These are phyloP conservation scores for Physcomitrium patens DNA, from an alignment of 225 moss, liverwort and hornwort genomes.

Conservation along the genomic window DNA sequence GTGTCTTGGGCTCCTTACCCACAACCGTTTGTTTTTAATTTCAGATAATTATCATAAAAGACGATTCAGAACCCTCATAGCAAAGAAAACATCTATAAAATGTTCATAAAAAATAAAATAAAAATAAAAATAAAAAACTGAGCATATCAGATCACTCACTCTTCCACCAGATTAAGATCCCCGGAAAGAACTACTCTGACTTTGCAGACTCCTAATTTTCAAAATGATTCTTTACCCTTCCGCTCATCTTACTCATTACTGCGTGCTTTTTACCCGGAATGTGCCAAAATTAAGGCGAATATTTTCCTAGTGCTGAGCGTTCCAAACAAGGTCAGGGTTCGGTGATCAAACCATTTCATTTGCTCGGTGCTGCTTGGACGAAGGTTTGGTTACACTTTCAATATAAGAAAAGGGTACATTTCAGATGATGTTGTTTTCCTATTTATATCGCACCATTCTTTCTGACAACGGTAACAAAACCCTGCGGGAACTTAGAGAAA, in stretches of 20 bases:
- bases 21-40: slow-evolving; percentile 21
- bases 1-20: slow-evolving; percentile 89
- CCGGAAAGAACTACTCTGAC: neutral
- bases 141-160: slow-evolving; percentile 8
- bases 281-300: neutral
- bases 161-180: slow-evolving; percentile 15
- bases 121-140: neutral
- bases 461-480: too few relatives aligned
- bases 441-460: too few relatives aligned
- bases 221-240: neutral
- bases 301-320: neutral
- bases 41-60: slow-evolving; percentile 14
- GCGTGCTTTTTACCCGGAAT: neutral
- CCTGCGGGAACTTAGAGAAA: too few relatives aligned
- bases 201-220: neutral
- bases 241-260: neutral
- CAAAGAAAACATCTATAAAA: neutral
- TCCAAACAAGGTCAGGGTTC: neutral
- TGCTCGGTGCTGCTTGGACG: neutral
- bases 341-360: neutral
- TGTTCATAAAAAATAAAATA: neutral
- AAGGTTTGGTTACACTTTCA: neutral
- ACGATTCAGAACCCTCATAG: slow-evolving; percentile 3
- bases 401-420: neutral
- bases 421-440: neutral